Conservation (phyloP, 1,284 basidiomycete species). For the Puccinia horiana region DNA sequence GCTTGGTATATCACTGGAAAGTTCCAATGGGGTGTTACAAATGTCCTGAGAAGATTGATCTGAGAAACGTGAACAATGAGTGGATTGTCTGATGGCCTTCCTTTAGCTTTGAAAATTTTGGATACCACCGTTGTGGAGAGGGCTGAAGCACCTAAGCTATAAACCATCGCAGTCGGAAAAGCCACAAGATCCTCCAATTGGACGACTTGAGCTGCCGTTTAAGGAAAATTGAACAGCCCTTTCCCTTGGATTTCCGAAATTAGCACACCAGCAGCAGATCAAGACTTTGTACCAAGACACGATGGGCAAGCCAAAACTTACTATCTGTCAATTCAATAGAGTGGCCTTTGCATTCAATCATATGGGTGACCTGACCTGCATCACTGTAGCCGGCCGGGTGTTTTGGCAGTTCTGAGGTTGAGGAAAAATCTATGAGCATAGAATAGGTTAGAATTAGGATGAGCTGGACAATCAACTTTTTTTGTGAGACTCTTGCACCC, state of each 20-base stretch:
- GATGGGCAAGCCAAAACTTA: neutral
- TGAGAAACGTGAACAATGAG: conserved; percentile 96
- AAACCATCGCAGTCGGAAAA: conserved; percentile 97
- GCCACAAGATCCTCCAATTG: conserved; percentile 65
- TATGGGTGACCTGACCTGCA: neutral
- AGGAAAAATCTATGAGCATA: neutral
- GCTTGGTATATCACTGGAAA: conserved; percentile 65
- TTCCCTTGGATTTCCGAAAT: neutral
- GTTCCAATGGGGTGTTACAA: conserved; percentile 64
- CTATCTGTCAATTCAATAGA: conserved; percentile 12
- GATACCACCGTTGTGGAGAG: conserved; percentile 68
- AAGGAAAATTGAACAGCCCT: neutral
- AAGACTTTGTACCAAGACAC: neutral
- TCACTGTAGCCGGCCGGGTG: neutral
- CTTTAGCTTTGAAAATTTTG: conserved; percentile 85
- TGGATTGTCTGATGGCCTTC: conserved; percentile 91
- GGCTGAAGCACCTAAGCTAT: conserved; percentile 88
- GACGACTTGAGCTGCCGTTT: conserved; percentile 55
- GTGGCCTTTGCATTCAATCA: conserved; percentile 19
- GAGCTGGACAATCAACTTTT: too few species aligned
- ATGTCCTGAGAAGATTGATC: conserved; percentile 71
- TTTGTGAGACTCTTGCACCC: too few species aligned
- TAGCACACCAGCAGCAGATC: neutral
- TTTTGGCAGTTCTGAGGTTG: neutral
- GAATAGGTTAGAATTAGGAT: neutral